These are phyloP conservation scores for Leucosporidium yakuticum DNA, from an alignment of 768 basidiomycete genomes.

Conservation along the genomic window DNA sequence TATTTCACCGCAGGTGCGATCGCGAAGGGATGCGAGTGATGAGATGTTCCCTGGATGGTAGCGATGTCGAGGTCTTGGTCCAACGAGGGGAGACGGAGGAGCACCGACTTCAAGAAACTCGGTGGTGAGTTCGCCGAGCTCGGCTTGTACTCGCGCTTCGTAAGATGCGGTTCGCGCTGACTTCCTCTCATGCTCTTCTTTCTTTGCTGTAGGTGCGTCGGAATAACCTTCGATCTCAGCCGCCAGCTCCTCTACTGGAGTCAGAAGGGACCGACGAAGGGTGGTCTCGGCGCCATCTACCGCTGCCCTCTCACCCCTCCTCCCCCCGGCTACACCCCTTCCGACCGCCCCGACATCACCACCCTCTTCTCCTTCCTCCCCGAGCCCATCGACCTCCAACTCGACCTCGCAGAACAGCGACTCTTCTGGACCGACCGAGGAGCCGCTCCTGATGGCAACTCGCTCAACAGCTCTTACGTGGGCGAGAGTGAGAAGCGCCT, in stretches of 20 bases:
- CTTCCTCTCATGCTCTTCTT: no score
- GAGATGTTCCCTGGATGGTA: not conserved
- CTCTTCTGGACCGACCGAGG: not conserved
- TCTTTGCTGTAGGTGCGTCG: not conserved
- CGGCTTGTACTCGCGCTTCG: no score
- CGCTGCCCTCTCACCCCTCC: not conserved
- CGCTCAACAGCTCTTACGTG: not conserved
- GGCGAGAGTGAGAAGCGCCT: not conserved
- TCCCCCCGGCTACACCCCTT: not conserved
- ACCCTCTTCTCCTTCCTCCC: not conserved
- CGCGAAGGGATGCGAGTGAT: not conserved
- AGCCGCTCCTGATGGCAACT: not conserved
- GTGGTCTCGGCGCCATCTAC: not conserved
- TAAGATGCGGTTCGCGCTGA: no score
- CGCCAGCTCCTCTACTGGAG: not conserved
- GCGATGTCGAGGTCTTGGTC: not conserved
- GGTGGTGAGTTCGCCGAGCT: no score
- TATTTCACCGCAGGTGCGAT: not conserved
- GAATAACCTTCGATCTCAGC: not conserved
- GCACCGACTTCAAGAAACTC: not conserved
- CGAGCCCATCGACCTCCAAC: not conserved
- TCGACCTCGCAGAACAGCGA: not conserved
- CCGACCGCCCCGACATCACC: not conserved
- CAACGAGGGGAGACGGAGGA: not conserved
- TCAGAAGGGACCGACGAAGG: not conserved